Evolutionary conservation across 768 basidiomycete species (phyloP).

Genomic region (Chalciporus chontae): DNA sequence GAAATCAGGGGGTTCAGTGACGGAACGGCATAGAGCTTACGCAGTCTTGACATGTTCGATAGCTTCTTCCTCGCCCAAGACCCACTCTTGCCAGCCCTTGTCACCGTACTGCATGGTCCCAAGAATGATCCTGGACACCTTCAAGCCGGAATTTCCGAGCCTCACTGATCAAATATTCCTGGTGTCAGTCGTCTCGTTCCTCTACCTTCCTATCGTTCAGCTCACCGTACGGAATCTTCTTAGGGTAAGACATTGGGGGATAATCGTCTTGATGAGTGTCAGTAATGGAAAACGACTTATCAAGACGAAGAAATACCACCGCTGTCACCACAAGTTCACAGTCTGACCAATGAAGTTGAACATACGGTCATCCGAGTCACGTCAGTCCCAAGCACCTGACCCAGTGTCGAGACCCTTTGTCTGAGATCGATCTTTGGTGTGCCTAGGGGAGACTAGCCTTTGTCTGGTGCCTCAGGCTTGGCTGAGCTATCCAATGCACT

Average conservation of each 20-base stretch:
- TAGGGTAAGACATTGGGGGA: slow-evolving; percentile 19
- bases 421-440: no score
- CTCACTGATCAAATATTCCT: slow-evolving; percentile 31
- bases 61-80: slow-evolving; percentile 44
- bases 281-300: not conserved
- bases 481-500: no score
- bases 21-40: slow-evolving; percentile 20
- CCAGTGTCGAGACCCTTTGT: no score
- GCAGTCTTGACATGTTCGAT: slow-evolving; percentile 47
- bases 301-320: not conserved
- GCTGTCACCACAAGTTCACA: not conserved
- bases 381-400: no score
- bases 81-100: slow-evolving; percentile 53
- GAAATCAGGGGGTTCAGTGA: not conserved
- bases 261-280: not conserved
- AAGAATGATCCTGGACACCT: slow-evolving; percentile 50
- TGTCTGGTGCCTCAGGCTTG: no score
- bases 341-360: no score
- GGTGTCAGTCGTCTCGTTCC: not conserved
- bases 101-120: slow-evolving; percentile 46
- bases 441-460: no score
- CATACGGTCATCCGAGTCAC: no score
- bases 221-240: slow-evolving; percentile 34
- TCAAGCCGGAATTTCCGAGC: slow-evolving; percentile 45
- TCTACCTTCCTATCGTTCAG: not conserved